Evolutionary conservation across 306 rosid genomes (phyloP), one percentile per base, ranked within the genome.

Genomic region (Gynostemma pentaphyllum): DNA sequence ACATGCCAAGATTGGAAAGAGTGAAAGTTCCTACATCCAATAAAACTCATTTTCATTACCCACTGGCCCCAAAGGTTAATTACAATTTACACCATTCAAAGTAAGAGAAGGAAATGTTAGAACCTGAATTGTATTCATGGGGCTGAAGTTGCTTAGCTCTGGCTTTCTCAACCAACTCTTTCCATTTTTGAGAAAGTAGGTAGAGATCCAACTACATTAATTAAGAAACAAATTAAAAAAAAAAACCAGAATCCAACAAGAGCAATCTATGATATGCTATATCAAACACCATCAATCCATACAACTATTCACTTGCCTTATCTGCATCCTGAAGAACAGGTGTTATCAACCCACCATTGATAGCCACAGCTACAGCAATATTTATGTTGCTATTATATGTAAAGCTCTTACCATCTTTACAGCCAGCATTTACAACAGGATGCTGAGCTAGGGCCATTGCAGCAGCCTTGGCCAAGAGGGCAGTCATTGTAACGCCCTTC

Each of bases 401-500:
- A 72, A 89, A 85, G 74, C 79, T 82, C 76, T 85, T 89, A 36
- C 96, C 95, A 4, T 85, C 95, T 76, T 81, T 89, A 74, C 95
- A 86, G 56, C 81, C 70, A 4, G 95, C 82, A 73, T 89, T 88
- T 26, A 88, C 94, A 53, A 87, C 85, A 1, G 94, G 88, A 64
- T 90, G 97, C 74, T 87, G 81, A 65, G 78, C 87, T 19, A 90
- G 85, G 34, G 97, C 94, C 87, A 90, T 71, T 7, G 95, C 95
- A 39, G 76, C 77, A 2, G 95, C 90, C 82, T 90, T 90, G 29
- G 95, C 95, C 53, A 90, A 75, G 73, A 90, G 74, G 7, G 91
- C 94, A 1, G 97, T 90, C 97, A 90, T 87, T 2, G 97, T 90
- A 64, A 90, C 97, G 1, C 97, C 96, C 80, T 85, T 90, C n/a